Base-by-base conservation (phyloP, 495 filamentous ascomycete genomes). In the Staphylotrichum tortipilum region DNA sequence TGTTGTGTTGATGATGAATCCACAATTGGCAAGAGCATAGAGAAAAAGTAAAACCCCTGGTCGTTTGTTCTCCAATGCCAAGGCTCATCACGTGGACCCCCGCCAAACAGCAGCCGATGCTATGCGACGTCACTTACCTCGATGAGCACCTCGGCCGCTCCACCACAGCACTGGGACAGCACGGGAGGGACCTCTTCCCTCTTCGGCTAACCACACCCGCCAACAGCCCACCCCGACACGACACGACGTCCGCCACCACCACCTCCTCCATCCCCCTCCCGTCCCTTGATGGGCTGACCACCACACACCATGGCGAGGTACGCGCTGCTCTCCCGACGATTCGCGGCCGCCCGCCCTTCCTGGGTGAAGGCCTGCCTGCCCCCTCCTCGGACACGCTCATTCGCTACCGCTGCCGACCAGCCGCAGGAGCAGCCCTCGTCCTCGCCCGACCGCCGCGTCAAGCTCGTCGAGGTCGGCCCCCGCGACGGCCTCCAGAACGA, bases 401-500 rank as follows among this genome's bases (percentile, higher is more conserved):
- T 66, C 36, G 70, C 71, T 44, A 71, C 70, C 49, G 68, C 66
- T 15, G 58, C 67, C 17, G 60, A 65, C 38, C 54, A 52, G 45
- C 65, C n/a, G n/a, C n/a, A n/a, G n/a, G n/a, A 62, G 21, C 57
- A 39, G 18, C 57, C 58, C 33, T 50, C 65, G 26, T 53, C 52
- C 33, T 50, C 65, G 26, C 52, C 52, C 44, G 76, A 69, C 64
- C 77, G 68, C 65, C 75, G 52, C 63, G 79, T 81, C 43, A 72
- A 69, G 47, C 83, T 98, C 52, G 83, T 96, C 47, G 92, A 98
- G 69, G 92, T 97, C 52, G 90, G 91, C 12, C 86, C 91, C 26
- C 79, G 92, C 54, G 92, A 98, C 73, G 92, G 92, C 35, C 70
- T 98, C 44, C 92, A 98, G 71, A 97, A 97, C 62, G 94, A 97